Percentiles rank a stretch among this genome's conserved stretches.
Evolutionary conservation across 1,284 basidiomycete species (phyloP).

Genomic region (Malassezia sympodialis): DNA sequence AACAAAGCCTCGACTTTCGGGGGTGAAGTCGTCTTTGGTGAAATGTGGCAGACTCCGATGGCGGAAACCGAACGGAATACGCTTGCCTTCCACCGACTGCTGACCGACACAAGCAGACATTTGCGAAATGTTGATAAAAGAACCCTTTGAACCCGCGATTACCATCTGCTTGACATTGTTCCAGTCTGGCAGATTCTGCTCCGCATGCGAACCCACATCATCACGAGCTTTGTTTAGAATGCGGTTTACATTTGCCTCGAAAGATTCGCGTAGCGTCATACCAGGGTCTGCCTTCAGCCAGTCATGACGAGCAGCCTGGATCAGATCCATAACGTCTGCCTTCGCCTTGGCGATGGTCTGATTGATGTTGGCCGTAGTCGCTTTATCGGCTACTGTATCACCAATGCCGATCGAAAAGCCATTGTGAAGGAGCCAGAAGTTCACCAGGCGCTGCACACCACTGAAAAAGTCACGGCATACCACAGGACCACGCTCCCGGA

Average conservation of each 20-base stretch:
- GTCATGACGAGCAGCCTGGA: slow-evolving; percentile 41
- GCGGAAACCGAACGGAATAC: slow-evolving; percentile 95
- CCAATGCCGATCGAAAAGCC: slow-evolving; percentile 99
- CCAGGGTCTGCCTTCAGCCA: slow-evolving; percentile 55
- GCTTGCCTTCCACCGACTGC: slow-evolving; percentile 93
- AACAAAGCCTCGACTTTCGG: slow-evolving; percentile 95
- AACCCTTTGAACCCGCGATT: slow-evolving; percentile 90
- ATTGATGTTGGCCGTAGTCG: slow-evolving; percentile 73
- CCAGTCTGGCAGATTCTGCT: slow-evolving; percentile 90
- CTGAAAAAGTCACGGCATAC: slow-evolving; percentile 85
- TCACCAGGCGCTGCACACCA: slow-evolving; percentile 86
- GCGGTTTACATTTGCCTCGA: slow-evolving; percentile 82
- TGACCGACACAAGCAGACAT: slow-evolving; percentile 99
- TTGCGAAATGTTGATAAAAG: slow-evolving; percentile 93
- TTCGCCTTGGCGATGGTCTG: slow-evolving; percentile 74
- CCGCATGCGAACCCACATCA: slow-evolving; percentile 83
- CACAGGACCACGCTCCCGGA: slow-evolving; percentile 93
- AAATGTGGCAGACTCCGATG: slow-evolving; percentile 95
- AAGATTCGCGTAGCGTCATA: slow-evolving; percentile 98
- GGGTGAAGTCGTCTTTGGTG: slow-evolving; percentile 96
- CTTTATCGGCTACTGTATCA: slow-evolving; percentile 87
- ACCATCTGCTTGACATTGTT: slow-evolving; percentile 99
- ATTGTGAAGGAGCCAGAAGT: slow-evolving; percentile 97
- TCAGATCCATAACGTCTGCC: slow-evolving; percentile 44
- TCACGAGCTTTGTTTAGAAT: slow-evolving; percentile 94